These are phyloP conservation scores for Dipsacomyces acuminosporus DNA, from an alignment of 371 early-diverging fungal genomes.

Conservation along the genomic window DNA sequence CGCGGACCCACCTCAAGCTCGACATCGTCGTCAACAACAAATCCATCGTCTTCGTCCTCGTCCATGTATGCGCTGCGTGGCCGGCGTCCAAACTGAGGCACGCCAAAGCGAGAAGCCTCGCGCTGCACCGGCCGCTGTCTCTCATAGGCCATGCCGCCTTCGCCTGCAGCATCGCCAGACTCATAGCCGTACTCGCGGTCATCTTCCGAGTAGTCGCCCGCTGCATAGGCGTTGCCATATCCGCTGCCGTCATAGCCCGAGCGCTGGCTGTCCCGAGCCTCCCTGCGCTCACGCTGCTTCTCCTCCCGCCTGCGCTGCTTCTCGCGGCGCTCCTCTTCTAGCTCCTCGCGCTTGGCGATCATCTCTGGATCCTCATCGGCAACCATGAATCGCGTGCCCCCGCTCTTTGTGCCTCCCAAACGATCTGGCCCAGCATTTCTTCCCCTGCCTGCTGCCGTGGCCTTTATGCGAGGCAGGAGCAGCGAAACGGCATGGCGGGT, in stretches of 20 bases:
- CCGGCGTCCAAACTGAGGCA: not conserved
- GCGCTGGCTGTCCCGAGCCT: constrained; percentile 20
- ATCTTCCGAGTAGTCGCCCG: constrained; percentile 31
- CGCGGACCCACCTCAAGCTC: constrained; percentile 40
- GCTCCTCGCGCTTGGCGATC: constrained; percentile 22
- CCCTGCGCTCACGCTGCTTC: constrained; percentile 30
- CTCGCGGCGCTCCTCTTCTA: constrained; percentile 39
- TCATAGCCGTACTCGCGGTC: constrained; percentile 17
- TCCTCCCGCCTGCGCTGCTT: constrained; percentile 32
- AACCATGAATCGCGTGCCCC: constrained; percentile 34
- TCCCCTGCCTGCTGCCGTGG: not conserved
- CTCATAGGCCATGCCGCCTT: not conserved
- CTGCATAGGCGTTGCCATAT: not conserved
- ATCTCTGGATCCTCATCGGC: constrained; percentile 37
- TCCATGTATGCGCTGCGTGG: constrained; percentile 22
- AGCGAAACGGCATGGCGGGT: constrained; percentile 28
- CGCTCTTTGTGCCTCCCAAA: constrained; percentile 7
- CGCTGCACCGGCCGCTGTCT: constrained; percentile 13
- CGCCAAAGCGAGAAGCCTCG: constrained; percentile 2
- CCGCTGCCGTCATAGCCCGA: constrained; percentile 7
- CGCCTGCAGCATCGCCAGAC: constrained; percentile 10
- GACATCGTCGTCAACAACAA: constrained; percentile 40
- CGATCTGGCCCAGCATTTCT: not conserved
- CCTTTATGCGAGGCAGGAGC: constrained; percentile 19
- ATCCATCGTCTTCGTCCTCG: constrained; percentile 38